Percentiles rank a stretch among this genome's conserved stretches.
Evolutionary conservation across 2,329 filamentous ascomycete genomes (phyloP).

Genomic region (Alternaria gansuensis): DNA sequence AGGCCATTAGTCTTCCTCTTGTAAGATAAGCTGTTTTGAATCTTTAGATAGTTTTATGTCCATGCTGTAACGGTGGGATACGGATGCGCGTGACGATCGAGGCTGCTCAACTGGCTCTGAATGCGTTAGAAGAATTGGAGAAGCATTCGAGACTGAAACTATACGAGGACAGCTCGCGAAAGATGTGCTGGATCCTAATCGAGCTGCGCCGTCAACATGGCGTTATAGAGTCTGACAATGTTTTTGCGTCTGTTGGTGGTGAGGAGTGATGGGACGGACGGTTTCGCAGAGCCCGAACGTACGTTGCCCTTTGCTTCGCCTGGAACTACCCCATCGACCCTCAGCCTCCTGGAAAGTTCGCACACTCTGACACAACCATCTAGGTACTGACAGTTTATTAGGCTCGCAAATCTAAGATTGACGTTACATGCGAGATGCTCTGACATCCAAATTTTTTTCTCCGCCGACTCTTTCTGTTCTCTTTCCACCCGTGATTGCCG

Average conservation of each 20-base stretch:
- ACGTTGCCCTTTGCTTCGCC: neutral
- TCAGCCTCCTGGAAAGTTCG: neutral
- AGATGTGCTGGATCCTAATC: too few relatives aligned
- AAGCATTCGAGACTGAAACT: neutral
- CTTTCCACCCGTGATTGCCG: neutral
- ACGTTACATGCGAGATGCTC: neutral
- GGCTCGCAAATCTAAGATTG: neutral
- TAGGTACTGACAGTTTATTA: neutral
- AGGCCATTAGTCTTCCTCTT: neutral
- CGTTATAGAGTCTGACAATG: neutral
- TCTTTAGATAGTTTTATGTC: too few relatives aligned
- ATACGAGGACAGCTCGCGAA: too few relatives aligned
- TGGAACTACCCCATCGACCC: neutral
- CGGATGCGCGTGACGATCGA: too few relatives aligned
- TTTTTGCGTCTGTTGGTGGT: neutral
- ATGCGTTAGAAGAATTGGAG: too few relatives aligned
- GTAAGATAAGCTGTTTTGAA: too few relatives aligned
- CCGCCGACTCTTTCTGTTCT: neutral
- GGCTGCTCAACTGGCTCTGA: too few relatives aligned
- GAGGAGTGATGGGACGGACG: neutral
- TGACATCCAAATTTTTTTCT: neutral
- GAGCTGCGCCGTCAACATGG: too few relatives aligned
- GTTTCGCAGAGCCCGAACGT: neutral
- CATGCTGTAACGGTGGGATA: too few relatives aligned
- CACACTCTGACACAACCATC: neutral